Base-by-base conservation (phyloP, 2,329 filamentous ascomycete species). In the Fusarium miscanthi region DNA sequence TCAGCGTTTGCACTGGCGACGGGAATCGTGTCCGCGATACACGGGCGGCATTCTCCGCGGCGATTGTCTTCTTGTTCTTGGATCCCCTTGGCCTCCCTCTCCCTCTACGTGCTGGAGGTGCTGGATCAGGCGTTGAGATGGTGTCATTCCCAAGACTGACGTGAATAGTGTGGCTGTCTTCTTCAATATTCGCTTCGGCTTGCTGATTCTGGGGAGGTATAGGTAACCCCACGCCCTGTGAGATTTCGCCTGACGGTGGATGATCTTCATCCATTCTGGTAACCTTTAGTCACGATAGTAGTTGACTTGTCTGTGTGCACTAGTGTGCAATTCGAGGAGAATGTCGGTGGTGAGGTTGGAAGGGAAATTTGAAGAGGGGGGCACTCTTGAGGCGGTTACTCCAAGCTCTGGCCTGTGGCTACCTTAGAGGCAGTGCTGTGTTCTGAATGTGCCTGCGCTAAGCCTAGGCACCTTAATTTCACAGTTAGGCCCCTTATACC, bases 291-390 rank as follows among this genome's bases (percentile, higher is more conserved):
- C 10, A 13, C 4, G 23, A 8, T 27, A 2, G 13, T 27, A 6
- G 17, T n/a, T 17, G 23, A 16, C 16, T 21, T 16, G 23, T 9
- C 33, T 3, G 31, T 37, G 10, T 14, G 19, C 16, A 23, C 27
- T 30, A 8, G 21, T 52, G 23, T 25, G 19, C 0, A 0, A 17
- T 38, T 13, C 0, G 21, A 7, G 1, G 14, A 12, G n/a, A 8
- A 7, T 27, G 33, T 27, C n/a, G 33, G 23, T 37, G 33, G 49
- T 52, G 33, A 38, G 23, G 23, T 3, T 12, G 4, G 33, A 52
- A 38, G 38, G 33, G 33, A 27, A 38, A 4, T 3, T 3, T 8
- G 49, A n/a, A 8, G 7, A n/a, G 33, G 27, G 33, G 23, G 33
- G 33, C 49, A 27, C 49, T 7, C 6, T 1, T 12, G 23, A 53